Base-by-base conservation (phyloP, 768 basidiomycete species). In the Nevesoporus exiguus region DNA sequence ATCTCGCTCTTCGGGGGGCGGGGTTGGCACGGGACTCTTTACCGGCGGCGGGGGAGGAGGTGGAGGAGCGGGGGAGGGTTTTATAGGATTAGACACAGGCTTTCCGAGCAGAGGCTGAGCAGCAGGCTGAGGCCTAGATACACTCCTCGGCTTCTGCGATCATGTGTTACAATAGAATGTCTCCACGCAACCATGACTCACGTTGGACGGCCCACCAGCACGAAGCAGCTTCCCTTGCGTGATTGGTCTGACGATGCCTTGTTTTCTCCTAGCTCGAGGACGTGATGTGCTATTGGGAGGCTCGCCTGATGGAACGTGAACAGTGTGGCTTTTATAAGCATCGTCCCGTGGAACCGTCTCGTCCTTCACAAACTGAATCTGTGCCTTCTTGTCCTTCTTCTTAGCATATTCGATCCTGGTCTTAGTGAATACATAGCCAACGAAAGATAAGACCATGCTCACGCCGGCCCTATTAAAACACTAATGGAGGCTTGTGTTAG, bases 321-420 rank as follows among this genome's bases (percentile, higher is more conserved):
- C 87, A 2, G 83, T 81, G 65, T 95, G 92, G 61, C 92, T 95
- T 81, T 98, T 99, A 75, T 99, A 99, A 10, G 81, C 63, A 65
- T 93, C 97, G 55, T 88, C 85, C 52, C 82, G 83, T 11, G 68
- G 73, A 19, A 96, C 74, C 8, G 85, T 83, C 71, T 98, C 95
- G 66, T 98, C 94, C 76, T 90, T 96, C 63, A 86, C 70, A 57
- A 92, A 88, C 69, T 88, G 88, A 72, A 99, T 92, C 49, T 82
- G 78, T 5, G 88, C 84, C 65, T 84, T 84, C 75, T 98, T 99
- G 59, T 95, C 95, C 73, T 93, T 98, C 81, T 99, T 99, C 80
- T 99, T 98, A 39, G 79, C 78, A 69, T 98, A 98, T 52, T 90
- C 84, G 55, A 98, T 73, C 8, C 91, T 98, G 29, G 19, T 24